phyloP scores from a whole-genome alignment of 192 early-diverging fungal genomes.

The Mortierella hygrophila region DNA sequence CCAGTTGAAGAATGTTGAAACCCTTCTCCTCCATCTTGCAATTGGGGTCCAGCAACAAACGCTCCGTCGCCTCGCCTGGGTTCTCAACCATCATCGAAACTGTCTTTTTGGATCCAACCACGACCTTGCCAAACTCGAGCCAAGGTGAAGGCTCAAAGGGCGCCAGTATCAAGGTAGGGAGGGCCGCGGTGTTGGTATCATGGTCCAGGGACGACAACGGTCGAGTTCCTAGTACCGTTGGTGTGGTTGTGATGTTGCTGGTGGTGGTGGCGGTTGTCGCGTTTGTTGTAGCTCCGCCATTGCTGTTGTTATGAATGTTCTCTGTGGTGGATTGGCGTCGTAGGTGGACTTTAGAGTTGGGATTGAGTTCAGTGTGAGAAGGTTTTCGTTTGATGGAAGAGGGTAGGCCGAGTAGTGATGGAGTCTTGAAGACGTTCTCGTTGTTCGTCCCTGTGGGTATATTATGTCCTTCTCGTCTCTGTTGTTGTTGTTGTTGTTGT shows the following conservation, averaged over 20 bases:
- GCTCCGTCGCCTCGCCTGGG: constrained; percentile 17
- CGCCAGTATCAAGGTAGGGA: constrained; percentile 28
- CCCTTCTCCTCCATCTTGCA: constrained; percentile 54
- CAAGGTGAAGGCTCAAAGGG: constrained; percentile 47
- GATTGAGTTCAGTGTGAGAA: constrained; percentile 21
- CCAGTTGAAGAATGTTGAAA: constrained; percentile 42
- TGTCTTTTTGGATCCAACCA: constrained; percentile 37
- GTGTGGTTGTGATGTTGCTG: not conserved
- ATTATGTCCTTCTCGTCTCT: constrained; percentile 6
- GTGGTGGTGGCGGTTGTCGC: not conserved
- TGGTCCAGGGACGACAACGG: constrained; percentile 13
- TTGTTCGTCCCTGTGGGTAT: constrained; percentile 7
- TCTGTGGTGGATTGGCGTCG: constrained; percentile 27
- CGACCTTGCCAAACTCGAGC: constrained; percentile 49
- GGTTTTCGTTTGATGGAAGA: constrained; percentile 26
- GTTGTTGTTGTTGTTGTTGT: not conserved
- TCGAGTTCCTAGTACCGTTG: constrained; percentile 3
- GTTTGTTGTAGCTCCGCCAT: not conserved
- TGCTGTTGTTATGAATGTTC: constrained; percentile 12
- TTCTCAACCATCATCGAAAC: constrained; percentile 26
- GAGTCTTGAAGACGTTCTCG: constrained; percentile 27
- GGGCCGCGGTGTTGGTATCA: constrained; percentile 20
- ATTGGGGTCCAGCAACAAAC: constrained; percentile 18
- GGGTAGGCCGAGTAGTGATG: constrained; percentile 5
- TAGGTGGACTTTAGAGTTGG: constrained; percentile 33